These are phyloP conservation scores for Cornus florida DNA, from an alignment of 148 eudicot species.

Conservation along the genomic window DNA sequence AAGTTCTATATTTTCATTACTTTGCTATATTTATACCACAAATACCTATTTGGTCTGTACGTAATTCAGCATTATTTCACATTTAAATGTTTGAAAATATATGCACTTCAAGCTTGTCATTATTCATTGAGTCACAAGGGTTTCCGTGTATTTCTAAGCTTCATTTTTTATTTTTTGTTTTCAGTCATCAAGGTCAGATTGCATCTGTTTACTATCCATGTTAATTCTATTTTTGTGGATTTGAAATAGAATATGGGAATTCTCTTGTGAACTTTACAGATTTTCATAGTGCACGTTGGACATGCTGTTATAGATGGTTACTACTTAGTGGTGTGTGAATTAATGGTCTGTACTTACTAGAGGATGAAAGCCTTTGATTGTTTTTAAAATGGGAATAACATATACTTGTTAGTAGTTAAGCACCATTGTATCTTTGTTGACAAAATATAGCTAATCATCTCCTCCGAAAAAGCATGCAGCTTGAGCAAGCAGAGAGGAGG, in stretches of 20 bases:
- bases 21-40: neutral
- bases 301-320: neutral
- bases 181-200: neutral
- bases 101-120: neutral
- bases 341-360: neutral
- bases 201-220: neutral
- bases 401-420: neutral
- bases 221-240: neutral
- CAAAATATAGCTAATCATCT: conserved; percentile 18
- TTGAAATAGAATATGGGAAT: neutral
- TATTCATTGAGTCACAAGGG: neutral
- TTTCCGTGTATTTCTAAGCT: no score
- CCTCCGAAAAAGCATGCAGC: conserved; percentile 44
- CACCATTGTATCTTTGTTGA: neutral
- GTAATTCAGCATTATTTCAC: neutral
- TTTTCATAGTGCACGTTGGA: neutral
- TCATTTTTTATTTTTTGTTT: no score
- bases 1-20: no score
- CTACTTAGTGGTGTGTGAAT: neutral
- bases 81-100: no score
- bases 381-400: neutral
- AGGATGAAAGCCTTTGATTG: neutral
- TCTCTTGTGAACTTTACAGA: neutral
- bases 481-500: conserved; percentile 67
- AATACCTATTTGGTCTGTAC: neutral